Conservation (phyloP, 1,284 basidiomycete genomes). For the Cryptococcus sp. region DNA sequence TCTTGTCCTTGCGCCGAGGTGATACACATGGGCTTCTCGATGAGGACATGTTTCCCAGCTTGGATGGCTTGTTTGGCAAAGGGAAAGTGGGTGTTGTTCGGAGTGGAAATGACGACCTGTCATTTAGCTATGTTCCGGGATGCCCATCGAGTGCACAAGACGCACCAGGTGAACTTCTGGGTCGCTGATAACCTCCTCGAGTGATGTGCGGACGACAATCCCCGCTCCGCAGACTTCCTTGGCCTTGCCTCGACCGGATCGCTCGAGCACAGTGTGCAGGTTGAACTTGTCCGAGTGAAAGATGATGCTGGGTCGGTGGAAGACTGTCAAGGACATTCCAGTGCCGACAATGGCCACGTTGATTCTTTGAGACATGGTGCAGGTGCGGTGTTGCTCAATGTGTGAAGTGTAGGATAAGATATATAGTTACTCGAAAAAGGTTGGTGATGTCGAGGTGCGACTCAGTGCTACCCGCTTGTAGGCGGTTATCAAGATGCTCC, state of each 20-base stretch:
- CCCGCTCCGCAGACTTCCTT: conserved; percentile 25
- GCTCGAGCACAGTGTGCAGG: conserved; percentile 58
- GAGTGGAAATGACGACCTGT: conserved; percentile 61
- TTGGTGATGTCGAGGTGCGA: no score
- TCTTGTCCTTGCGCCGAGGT: conserved; percentile 61
- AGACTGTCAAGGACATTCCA: conserved; percentile 66
- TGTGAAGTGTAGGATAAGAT: not conserved
- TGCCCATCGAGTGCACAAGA: not conserved
- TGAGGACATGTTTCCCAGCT: conserved; percentile 70
- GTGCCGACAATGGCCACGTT: conserved; percentile 64
- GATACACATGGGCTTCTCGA: conserved; percentile 77
- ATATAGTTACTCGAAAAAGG: no score
- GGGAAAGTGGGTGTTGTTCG: conserved; percentile 71
- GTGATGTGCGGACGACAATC: conserved; percentile 42
- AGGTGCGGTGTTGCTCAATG: not conserved
- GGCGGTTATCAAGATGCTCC: no score
- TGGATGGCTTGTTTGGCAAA: conserved; percentile 54
- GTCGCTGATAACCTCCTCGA: conserved; percentile 44
- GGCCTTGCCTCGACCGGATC: conserved; percentile 27
- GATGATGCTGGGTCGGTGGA: conserved; percentile 72
- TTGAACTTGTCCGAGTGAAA: conserved; percentile 67
- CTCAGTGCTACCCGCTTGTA: no score
- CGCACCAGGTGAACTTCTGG: conserved; percentile 45
- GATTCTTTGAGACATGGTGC: conserved; percentile 1
- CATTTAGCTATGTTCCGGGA: not conserved